phyloP scores from a whole-genome alignment of 2,329 filamentous ascomycete genomes.

The Trichoderma atrobrunneum region DNA sequence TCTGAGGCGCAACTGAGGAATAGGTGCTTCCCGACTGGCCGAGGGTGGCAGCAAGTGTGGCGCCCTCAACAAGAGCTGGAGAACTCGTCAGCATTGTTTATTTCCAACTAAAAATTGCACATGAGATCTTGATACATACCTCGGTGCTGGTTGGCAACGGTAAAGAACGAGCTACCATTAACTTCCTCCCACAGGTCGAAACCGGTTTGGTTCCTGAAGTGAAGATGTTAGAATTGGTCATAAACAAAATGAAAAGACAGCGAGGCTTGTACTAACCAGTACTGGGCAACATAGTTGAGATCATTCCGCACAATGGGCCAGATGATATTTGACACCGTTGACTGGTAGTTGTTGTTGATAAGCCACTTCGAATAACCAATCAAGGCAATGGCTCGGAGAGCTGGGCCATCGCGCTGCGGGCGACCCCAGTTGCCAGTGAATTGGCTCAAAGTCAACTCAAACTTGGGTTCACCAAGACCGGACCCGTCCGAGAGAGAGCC shows the following conservation, averaged over 20 bases:
- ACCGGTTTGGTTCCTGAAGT: slow-evolving; percentile 50
- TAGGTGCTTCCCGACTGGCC: slow-evolving; percentile 60
- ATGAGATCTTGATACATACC: slow-evolving; percentile 37
- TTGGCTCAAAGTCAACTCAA: slow-evolving; percentile 59
- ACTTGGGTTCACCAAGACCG: slow-evolving; percentile 72
- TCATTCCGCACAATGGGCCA: slow-evolving; percentile 79
- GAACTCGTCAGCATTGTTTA: not conserved
- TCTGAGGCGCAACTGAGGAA: slow-evolving; percentile 62
- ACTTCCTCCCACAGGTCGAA: slow-evolving; percentile 88
- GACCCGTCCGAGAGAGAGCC: slow-evolving; percentile 52
- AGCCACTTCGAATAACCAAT: slow-evolving; percentile 72
- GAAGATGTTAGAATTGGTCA: not conserved
- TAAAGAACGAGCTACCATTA: slow-evolving; percentile 75
- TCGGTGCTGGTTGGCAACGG: slow-evolving; percentile 65
- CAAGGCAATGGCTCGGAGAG: slow-evolving; percentile 70
- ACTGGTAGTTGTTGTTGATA: slow-evolving; percentile 61
- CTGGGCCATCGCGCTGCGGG: slow-evolving; percentile 76
- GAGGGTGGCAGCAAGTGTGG: slow-evolving; percentile 60
- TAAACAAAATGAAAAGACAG: not conserved
- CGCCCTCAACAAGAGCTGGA: slow-evolving; percentile 62
- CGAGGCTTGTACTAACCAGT: slow-evolving; percentile 49
- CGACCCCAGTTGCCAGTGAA: slow-evolving; percentile 71
- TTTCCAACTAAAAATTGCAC: not conserved
- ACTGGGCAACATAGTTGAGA: slow-evolving; percentile 69
- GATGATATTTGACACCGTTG: slow-evolving; percentile 52